Base-by-base conservation (phyloP, 2,329 filamentous ascomycete genomes). In the Ophiostoma piceae region DNA sequence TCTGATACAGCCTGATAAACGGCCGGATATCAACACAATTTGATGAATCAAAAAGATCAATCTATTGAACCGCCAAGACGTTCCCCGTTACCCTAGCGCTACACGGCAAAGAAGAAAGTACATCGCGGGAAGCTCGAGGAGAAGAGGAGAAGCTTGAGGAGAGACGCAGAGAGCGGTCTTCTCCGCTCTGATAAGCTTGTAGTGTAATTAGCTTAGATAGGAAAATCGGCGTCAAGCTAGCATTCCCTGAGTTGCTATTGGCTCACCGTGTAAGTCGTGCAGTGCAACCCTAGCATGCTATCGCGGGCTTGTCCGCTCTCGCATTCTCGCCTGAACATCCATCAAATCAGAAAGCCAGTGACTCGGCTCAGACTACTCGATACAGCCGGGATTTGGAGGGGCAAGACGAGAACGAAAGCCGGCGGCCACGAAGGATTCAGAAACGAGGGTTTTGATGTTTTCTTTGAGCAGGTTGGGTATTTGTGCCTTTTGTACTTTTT, bases 131-230 rank as follows among this genome's bases (percentile, higher is more conserved):
- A 47, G 43, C 43, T 47, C n/a, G 43, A 47, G 16, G 43, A 8
- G 22, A 54, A 22, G 51, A 35, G 35, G 35, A 35, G 5, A 29
- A 29, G 26, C 47, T 54, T 54, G 19, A 12, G 39, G 39, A 41
- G 37, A 41, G 39, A 14, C 39, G 11, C 14, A 16, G 41, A 47
- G 26, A 11, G 57, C 57, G 57, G 57, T 2, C 57, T 62, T 62
- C 26, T 62, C 57, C 57, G 57, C 12, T 26, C 57, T 62, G 57
- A 62, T 62, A 62, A 62, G 57, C 57, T 14, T 16, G 32, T 19
- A 60, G 26, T 62, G 26, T 26, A 5, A 26, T 35, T 62, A 32
- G 57, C 22, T 26, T 16, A 62, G 26, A 62, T 62, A 62, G 57
- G 57, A 32, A 62, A 7, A 62, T 32, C 11, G 26, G 14, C 22